Conservation (phyloP, 805 yeast species). For the Suhomyces sp. region DNA sequence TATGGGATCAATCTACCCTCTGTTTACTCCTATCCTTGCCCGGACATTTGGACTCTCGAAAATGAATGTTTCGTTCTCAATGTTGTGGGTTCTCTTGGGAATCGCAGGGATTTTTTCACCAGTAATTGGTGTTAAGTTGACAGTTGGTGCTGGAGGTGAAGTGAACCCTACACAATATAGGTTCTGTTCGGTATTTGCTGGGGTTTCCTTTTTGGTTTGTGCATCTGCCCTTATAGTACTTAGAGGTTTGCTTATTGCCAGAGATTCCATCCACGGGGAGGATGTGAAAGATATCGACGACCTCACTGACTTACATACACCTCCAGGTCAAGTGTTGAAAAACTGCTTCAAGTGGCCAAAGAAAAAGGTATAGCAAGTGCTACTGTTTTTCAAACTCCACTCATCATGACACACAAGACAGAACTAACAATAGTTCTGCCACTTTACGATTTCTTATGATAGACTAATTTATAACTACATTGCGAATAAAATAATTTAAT, state of each 20-base stretch:
- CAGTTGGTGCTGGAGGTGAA: slow-evolving; percentile 14
- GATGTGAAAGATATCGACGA: slow-evolving; percentile 4
- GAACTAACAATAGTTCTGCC: too few relatives aligned
- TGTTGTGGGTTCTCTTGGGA: slow-evolving; percentile 23
- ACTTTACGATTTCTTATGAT: too few relatives aligned
- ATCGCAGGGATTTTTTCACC: slow-evolving; percentile 23
- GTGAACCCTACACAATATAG: slow-evolving; percentile 16
- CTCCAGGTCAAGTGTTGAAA: not conserved
- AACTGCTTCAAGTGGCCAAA: not conserved
- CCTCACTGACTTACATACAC: slow-evolving; percentile 4
- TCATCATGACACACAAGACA: too few relatives aligned
- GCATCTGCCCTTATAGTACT: slow-evolving; percentile 15
- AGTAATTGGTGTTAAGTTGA: slow-evolving; percentile 21
- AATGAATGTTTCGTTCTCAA: slow-evolving; percentile 19
- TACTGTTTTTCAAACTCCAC: not conserved
- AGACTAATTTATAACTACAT: too few relatives aligned
- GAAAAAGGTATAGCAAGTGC: not conserved
- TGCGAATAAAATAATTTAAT: too few relatives aligned
- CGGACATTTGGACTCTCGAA: slow-evolving; percentile 19
- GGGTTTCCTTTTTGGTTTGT: slow-evolving; percentile 18
- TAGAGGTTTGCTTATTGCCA: slow-evolving; percentile 21
- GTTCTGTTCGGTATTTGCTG: slow-evolving; percentile 21
- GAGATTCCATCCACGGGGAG: slow-evolving; percentile 8
- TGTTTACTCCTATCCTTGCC: slow-evolving; percentile 19
- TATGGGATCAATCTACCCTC: slow-evolving; percentile 24